These are phyloP conservation scores for Neoboletus magnificus DNA, from an alignment of 768 basidiomycete genomes.

Conservation along the genomic window DNA sequence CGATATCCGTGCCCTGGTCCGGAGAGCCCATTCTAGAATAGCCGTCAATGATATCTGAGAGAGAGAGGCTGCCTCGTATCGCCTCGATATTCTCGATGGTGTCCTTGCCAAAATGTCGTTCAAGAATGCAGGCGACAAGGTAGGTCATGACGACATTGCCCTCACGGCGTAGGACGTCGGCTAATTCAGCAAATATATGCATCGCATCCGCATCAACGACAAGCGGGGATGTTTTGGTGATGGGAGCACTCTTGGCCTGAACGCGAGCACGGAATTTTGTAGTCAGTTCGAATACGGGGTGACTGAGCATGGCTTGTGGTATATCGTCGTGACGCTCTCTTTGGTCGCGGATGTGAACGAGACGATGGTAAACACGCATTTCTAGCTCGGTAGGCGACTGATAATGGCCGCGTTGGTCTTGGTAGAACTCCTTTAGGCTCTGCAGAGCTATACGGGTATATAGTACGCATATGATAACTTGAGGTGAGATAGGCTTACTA, in stretches of 20 bases:
- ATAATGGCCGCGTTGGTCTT: slow-evolving; percentile 68
- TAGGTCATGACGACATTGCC: slow-evolving; percentile 73
- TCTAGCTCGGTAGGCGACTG: slow-evolving; percentile 85
- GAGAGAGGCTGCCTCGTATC: slow-evolving; percentile 53
- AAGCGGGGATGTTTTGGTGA: slow-evolving; percentile 61
- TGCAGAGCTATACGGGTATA: slow-evolving; percentile 64
- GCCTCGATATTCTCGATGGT: slow-evolving; percentile 73
- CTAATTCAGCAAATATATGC: slow-evolving; percentile 61
- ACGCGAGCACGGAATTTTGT: slow-evolving; percentile 78
- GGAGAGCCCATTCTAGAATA: slow-evolving; percentile 31
- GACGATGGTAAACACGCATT: slow-evolving; percentile 92
- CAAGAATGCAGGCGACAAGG: slow-evolving; percentile 84
- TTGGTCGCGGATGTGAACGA: slow-evolving; percentile 87
- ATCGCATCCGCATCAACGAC: slow-evolving; percentile 64
- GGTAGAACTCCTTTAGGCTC: slow-evolving; percentile 90
- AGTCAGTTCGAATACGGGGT: slow-evolving; percentile 80
- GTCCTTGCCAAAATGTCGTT: slow-evolving; percentile 80
- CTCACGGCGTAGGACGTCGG: slow-evolving; percentile 58
- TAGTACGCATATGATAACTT: background rate
- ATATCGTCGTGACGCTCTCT: slow-evolving; percentile 72
- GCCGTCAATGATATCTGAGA: slow-evolving; percentile 72
- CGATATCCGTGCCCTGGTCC: slow-evolving; percentile 24
- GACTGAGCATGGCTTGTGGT: slow-evolving; percentile 58
- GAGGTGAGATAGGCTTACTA: slow-evolving; percentile 48
- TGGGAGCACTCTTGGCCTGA: slow-evolving; percentile 74